Conservation (phyloP, 2,329 filamentous ascomycete genomes). For the Sporothrix globosa region DNA sequence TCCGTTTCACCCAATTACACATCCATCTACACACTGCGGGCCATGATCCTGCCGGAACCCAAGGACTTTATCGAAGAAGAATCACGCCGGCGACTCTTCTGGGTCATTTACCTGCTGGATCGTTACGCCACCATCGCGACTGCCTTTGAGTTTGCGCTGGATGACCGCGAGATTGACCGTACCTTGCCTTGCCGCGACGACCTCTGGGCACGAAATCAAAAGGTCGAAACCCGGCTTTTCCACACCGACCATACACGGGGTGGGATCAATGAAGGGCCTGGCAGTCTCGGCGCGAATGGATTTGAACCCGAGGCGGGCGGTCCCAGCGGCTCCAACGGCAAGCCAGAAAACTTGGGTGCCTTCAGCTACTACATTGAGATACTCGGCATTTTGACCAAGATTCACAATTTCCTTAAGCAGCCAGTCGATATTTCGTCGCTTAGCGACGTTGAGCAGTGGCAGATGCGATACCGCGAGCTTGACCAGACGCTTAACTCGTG, state of each 20-base stretch:
- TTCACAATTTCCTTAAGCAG: slow-evolving; percentile 85
- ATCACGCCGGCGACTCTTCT: slow-evolving; percentile 80
- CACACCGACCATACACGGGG: slow-evolving; percentile 51
- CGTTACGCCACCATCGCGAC: slow-evolving; percentile 89
- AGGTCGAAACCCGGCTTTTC: slow-evolving; percentile 85
- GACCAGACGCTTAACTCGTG: slow-evolving; percentile 78
- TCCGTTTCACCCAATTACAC: slow-evolving; percentile 76
- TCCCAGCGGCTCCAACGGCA: slow-evolving; percentile 7
- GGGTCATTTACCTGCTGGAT: slow-evolving; percentile 92
- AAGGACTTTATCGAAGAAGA: slow-evolving; percentile 90
- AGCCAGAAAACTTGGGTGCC: slow-evolving; percentile 79
- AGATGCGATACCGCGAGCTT: slow-evolving; percentile 81
- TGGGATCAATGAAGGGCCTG: slow-evolving; percentile 30
- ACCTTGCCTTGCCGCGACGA: slow-evolving; percentile 86
- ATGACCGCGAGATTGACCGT: slow-evolving; percentile 87
- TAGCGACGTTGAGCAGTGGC: slow-evolving; percentile 87
- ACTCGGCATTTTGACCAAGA: slow-evolving; percentile 80
- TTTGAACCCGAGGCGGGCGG: slow-evolving; percentile 30
- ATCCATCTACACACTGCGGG: slow-evolving; percentile 86
- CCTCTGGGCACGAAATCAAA: slow-evolving; percentile 79
- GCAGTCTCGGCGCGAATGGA: slow-evolving; percentile 31
- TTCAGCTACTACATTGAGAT: slow-evolving; percentile 93
- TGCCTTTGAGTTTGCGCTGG: slow-evolving; percentile 86
- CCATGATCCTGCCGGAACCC: slow-evolving; percentile 81
- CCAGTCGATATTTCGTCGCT: slow-evolving; percentile 86